A percentile compares a stretch with the other conserved stretches of the same genome.
Conservation (phyloP, 805 yeast genomes). For the Saccharomycopsis capsularis region DNA sequence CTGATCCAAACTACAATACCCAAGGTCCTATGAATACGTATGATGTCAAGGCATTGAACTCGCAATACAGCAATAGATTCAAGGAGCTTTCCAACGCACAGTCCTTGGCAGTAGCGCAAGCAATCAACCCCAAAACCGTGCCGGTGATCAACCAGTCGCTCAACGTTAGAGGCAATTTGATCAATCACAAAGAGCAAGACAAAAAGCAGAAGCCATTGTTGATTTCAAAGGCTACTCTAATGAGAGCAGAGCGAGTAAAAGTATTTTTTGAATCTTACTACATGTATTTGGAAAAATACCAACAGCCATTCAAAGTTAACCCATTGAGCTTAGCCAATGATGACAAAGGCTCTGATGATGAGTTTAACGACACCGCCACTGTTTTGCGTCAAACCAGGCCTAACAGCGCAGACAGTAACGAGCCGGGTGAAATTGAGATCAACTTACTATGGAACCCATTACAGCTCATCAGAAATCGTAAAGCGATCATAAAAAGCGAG, state of each 20-base stretch:
- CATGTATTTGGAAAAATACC: slow-evolving; percentile 12
- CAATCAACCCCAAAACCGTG: neutral
- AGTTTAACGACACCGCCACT: neutral
- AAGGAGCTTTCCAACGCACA: neutral
- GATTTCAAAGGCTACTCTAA: slow-evolving; percentile 15
- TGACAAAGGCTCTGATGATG: neutral
- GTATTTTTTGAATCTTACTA: slow-evolving; percentile 13
- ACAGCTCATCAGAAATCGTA: slow-evolving; percentile 17
- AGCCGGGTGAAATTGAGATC: neutral
- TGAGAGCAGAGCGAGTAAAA: slow-evolving; percentile 16
- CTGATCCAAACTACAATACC: slow-evolving; percentile 17
- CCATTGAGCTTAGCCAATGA: too few species aligned
- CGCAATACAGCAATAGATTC: neutral
- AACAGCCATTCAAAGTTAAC: slow-evolving; percentile 3
- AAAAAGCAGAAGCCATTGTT: neutral
- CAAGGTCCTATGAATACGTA: slow-evolving; percentile 17
- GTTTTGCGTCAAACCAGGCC: neutral
- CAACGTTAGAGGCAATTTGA: neutral
- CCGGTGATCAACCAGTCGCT: neutral
- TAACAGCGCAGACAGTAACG: neutral
- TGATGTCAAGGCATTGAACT: slow-evolving; percentile 13
- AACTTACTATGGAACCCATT: slow-evolving; percentile 18
- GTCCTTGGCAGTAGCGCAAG: neutral
- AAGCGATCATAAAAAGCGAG: neutral
- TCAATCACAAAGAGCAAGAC: neutral